Evolutionary conservation across 108 stramenopile species (phyloP).

Genomic region (Nitzschia putrida): DNA sequence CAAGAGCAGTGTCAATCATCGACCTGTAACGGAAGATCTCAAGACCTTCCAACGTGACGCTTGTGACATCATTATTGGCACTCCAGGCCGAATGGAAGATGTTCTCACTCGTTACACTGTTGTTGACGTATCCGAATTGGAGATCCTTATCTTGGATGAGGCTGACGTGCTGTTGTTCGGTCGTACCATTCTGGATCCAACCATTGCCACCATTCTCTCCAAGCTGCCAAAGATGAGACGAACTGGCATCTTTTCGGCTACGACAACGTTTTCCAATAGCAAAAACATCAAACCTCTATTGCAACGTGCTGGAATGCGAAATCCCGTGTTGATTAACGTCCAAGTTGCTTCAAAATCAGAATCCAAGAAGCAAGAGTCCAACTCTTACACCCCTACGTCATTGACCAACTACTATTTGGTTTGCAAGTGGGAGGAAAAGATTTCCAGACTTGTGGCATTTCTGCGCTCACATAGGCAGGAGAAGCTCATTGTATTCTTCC

Average conservation of each 20-base stretch:
- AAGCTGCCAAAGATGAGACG: slow-evolving; percentile 92
- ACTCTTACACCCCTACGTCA: slow-evolving; percentile 82
- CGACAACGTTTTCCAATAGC: slow-evolving; percentile 74
- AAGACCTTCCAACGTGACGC: slow-evolving; percentile 61
- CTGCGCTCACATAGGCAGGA: slow-evolving; percentile 69
- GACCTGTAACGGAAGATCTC: slow-evolving; percentile 81
- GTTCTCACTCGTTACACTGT: slow-evolving; percentile 80
- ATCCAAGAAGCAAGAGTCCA: slow-evolving; percentile 18
- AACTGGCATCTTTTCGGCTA: slow-evolving; percentile 97
- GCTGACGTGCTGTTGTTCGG: slow-evolving; percentile 85
- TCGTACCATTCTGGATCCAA: slow-evolving; percentile 75
- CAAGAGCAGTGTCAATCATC: slow-evolving; percentile 34
- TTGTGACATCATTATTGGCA: slow-evolving; percentile 91
- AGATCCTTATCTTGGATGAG: slow-evolving; percentile 94
- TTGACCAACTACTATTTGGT: slow-evolving; percentile 91
- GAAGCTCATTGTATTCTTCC: slow-evolving; percentile 95
- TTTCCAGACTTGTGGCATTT: slow-evolving; percentile 80
- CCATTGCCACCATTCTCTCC: slow-evolving; percentile 80
- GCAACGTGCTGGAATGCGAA: slow-evolving; percentile 92
- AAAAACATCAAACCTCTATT: slow-evolving; percentile 75
- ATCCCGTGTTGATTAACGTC: slow-evolving; percentile 94
- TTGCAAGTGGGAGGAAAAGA: slow-evolving; percentile 79
- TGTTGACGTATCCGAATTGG: slow-evolving; percentile 81
- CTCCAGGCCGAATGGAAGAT: slow-evolving; percentile 95
- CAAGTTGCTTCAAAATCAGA: slow-evolving; percentile 46